phyloP scores from a whole-genome alignment of 768 basidiomycete genomes.

The Leccinum imitatum region DNA sequence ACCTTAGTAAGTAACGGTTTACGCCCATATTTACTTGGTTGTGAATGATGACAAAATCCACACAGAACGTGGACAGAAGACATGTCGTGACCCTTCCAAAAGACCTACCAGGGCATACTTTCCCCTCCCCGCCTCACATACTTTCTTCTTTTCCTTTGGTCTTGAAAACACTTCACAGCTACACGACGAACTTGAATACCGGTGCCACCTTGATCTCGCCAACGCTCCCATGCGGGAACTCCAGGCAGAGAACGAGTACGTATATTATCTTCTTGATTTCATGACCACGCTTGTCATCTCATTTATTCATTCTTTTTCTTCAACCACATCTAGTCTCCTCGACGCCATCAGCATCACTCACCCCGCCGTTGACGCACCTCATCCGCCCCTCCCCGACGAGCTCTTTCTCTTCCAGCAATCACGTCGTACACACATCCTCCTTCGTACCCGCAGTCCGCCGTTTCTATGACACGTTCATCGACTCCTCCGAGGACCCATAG shows the following conservation, averaged over 20 bases:
- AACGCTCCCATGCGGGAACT: slow-evolving; percentile 30
- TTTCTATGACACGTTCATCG: slow-evolving; percentile 19
- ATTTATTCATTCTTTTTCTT: not conserved
- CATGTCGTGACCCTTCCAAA: too few relatives aligned
- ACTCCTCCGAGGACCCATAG: too few relatives aligned
- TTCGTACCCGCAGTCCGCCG: slow-evolving; percentile 1
- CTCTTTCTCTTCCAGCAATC: slow-evolving; percentile 17
- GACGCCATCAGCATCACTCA: slow-evolving; percentile 35
- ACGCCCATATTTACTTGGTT: too few relatives aligned
- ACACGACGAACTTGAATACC: slow-evolving; percentile 20
- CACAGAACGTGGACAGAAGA: too few relatives aligned
- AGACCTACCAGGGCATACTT: too few relatives aligned
- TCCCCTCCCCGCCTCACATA: too few relatives aligned
- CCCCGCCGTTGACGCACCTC: slow-evolving; percentile 33
- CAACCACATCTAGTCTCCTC: slow-evolving; percentile 22
- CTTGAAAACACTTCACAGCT: slow-evolving; percentile 6
- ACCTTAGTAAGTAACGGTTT: too few relatives aligned
- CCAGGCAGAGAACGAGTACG: slow-evolving; percentile 34
- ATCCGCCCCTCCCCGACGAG: slow-evolving; percentile 28
- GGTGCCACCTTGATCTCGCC: slow-evolving; percentile 29
- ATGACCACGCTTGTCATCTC: not conserved
- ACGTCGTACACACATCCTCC: slow-evolving; percentile 16
- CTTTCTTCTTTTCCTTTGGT: too few relatives aligned
- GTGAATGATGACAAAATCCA: too few relatives aligned
- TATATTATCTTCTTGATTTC: not conserved